Percentiles rank a stretch among this genome's conserved stretches.
phyloP scores from a whole-genome alignment of 192 early-diverging fungal species.

The Cladochytrium replicatum region DNA sequence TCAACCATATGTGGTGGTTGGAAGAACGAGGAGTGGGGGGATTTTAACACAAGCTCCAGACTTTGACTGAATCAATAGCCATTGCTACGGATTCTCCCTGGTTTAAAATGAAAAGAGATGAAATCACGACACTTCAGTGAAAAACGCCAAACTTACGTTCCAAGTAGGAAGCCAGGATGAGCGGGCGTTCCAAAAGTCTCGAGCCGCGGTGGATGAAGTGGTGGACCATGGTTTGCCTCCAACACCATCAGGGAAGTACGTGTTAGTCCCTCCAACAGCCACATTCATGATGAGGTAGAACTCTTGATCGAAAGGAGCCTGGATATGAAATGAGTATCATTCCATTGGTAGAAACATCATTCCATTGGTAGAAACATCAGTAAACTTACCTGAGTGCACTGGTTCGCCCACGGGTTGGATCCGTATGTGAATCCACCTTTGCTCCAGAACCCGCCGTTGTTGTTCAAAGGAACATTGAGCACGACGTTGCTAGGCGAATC shows the following conservation, averaged over 20 bases:
- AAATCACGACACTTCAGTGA: too few relatives aligned
- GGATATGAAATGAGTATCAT: too few relatives aligned
- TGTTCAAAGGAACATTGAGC: slow-evolving; percentile 39
- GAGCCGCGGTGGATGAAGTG: slow-evolving; percentile 27
- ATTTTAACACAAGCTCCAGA: slow-evolving; percentile 25
- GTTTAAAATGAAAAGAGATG: too few relatives aligned
- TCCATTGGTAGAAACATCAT: too few relatives aligned
- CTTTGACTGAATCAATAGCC: slow-evolving; percentile 21
- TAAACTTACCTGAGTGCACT: too few relatives aligned
- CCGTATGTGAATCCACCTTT: slow-evolving; percentile 37
- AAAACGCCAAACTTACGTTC: too few relatives aligned
- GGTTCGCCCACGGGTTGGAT: slow-evolving; percentile 42
- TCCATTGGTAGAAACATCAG: too few relatives aligned
- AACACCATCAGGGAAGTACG: slow-evolving; percentile 44
- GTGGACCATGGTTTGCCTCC: slow-evolving; percentile 48
- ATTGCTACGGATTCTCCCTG: slow-evolving; percentile 17
- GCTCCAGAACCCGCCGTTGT: slow-evolving; percentile 38
- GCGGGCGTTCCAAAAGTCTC: slow-evolving; percentile 41
- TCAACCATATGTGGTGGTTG: too few relatives aligned
- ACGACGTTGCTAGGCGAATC: slow-evolving; percentile 35
- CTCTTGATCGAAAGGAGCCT: slow-evolving; percentile 54
- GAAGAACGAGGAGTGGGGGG: too few relatives aligned
- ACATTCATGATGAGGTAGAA: slow-evolving; percentile 46
- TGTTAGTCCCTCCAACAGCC: slow-evolving; percentile 43
- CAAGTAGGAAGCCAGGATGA: slow-evolving; percentile 46